These are phyloP conservation scores for Aspergillus sp. DNA, from an alignment of 2,329 filamentous ascomycete species.

Conservation along the genomic window DNA sequence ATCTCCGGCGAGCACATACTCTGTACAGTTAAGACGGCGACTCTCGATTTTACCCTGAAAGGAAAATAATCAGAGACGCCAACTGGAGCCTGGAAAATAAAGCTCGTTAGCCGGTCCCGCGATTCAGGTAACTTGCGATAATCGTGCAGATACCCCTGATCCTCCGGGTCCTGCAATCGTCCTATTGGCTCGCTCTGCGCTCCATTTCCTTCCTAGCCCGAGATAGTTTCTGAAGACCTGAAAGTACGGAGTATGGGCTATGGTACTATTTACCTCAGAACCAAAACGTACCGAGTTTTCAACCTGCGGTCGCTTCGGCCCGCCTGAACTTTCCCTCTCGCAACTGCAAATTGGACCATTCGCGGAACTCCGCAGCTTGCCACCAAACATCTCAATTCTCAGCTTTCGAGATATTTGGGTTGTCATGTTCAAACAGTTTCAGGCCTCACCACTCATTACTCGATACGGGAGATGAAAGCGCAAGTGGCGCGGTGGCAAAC, in stretches of 20 bases:
- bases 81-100: background rate
- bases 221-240: background rate
- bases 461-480: background rate
- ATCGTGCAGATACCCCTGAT: slow-evolving; percentile 14
- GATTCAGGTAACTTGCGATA: slow-evolving; percentile 12
- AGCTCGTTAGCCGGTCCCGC: slow-evolving; percentile 4
- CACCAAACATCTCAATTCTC: background rate
- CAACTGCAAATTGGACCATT: background rate
- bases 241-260: background rate
- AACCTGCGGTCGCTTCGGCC: slow-evolving; percentile 3
- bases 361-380: background rate
- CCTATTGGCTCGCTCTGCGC: background rate
- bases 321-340: background rate
- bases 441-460: background rate
- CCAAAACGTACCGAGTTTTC: too few relatives aligned
- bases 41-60: background rate
- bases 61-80: background rate
- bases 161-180: background rate
- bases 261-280: background rate
- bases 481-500: slow-evolving; percentile 8
- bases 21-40: background rate
- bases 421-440: background rate
- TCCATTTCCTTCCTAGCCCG: background rate
- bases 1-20: background rate
- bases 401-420: background rate